These are phyloP conservation scores for Firmiana major DNA, from an alignment of 345 rosid genomes.

Conservation along the genomic window DNA sequence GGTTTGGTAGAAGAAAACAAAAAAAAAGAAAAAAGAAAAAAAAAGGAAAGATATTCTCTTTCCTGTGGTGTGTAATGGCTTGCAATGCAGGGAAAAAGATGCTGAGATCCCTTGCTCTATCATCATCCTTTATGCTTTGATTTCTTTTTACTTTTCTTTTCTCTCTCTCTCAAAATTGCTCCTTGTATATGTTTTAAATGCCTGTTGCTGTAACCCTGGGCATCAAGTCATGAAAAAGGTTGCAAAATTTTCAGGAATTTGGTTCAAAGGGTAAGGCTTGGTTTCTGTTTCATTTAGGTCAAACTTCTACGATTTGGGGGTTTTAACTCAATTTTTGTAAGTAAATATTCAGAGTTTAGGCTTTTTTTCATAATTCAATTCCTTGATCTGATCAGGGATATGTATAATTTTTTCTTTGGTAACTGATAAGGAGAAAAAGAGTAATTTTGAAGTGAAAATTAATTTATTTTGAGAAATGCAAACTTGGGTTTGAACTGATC, in stretches of 20 bases:
- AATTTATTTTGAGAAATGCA: background rate
- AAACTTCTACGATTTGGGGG: conserved; percentile 8
- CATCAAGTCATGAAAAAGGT: background rate
- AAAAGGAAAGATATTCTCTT: conserved; percentile 30
- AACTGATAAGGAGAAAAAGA: conserved; percentile 5
- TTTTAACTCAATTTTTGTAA: background rate
- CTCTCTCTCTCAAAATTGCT: conserved; percentile 10
- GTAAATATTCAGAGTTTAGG: background rate
- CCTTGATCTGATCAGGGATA: conserved; percentile 19
- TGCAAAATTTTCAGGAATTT: conserved; percentile 21
- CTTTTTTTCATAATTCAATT: background rate
- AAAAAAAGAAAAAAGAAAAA: conserved; percentile 26
- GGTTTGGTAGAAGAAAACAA: conserved; percentile 28
- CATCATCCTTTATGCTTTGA: conserved; percentile 25
- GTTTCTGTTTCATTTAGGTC: conserved; percentile 29
- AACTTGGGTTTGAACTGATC: conserved; percentile 13
- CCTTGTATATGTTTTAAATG: conserved; percentile 5
- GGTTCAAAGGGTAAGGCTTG: conserved; percentile 26
- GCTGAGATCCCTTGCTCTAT: conserved; percentile 46
- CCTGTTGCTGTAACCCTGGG: conserved; percentile 14
- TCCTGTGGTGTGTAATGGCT: conserved; percentile 35
- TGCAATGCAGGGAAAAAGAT: conserved; percentile 42
- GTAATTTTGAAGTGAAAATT: background rate
- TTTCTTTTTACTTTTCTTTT: conserved; percentile 2
- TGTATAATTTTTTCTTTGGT: background rate